Evolutionary conservation across 768 basidiomycete species (phyloP).

Genomic region (Phallus indusiatus): DNA sequence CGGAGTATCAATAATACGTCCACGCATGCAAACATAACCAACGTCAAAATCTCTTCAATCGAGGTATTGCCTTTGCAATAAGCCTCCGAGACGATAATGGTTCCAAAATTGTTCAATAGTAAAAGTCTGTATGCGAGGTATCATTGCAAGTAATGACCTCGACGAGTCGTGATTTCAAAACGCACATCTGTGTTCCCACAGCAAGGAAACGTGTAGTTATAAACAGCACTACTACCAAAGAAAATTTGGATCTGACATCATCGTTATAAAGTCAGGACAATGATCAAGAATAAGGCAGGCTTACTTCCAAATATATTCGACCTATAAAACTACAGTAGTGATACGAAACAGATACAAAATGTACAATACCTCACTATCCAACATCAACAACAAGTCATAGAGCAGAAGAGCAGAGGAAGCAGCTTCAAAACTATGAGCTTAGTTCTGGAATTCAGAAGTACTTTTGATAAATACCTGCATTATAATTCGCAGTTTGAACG

Average conservation of each 20-base stretch:
- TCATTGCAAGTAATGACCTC: too few relatives aligned
- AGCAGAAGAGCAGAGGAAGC: neutral
- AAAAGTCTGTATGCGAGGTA: too few relatives aligned
- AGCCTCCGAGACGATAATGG: neutral
- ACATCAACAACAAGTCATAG: neutral
- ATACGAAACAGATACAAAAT: too few relatives aligned
- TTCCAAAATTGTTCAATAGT: neutral
- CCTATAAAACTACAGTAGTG: too few relatives aligned
- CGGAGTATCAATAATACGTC: neutral
- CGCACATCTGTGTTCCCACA: neutral
- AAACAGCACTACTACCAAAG: neutral
- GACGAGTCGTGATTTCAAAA: neutral
- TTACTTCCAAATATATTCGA: too few relatives aligned
- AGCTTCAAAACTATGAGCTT: neutral
- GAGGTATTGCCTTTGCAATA: neutral
- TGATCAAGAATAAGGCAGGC: too few relatives aligned
- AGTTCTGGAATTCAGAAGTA: neutral
- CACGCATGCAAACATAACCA: neutral
- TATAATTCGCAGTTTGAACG: neutral
- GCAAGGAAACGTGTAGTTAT: neutral
- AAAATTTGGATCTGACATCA: neutral
- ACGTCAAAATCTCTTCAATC: neutral
- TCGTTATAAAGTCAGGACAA: neutral
- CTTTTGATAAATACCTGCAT: neutral
- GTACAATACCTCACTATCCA: neutral